phyloP scores from a whole-genome alignment of 495 filamentous ascomycete species.

The Umbilicaria muhlenbergii region DNA sequence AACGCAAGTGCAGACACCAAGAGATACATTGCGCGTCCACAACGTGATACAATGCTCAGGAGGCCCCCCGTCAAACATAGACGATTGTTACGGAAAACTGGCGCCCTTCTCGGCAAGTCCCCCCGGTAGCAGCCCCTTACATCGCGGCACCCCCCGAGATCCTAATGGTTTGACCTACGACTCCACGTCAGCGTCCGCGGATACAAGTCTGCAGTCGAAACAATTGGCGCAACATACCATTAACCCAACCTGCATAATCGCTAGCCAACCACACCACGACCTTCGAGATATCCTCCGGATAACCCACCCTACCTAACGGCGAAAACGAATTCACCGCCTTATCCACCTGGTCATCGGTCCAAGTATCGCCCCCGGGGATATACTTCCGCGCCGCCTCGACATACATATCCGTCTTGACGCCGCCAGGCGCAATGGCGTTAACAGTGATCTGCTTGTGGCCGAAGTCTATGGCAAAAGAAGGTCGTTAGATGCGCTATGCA shows the following conservation, averaged over 20 bases:
- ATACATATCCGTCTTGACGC: slow-evolving; percentile 59
- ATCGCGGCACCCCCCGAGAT: slow-evolving; percentile 12
- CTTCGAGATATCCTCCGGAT: slow-evolving; percentile 48
- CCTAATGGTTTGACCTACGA: slow-evolving; percentile 10
- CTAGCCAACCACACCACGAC: slow-evolving; percentile 49
- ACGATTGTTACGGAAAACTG: too few relatives aligned
- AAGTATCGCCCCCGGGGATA: slow-evolving; percentile 36
- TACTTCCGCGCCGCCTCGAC: slow-evolving; percentile 48
- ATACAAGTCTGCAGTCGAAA: background rate
- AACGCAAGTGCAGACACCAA: too few relatives aligned
- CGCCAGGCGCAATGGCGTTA: slow-evolving; percentile 50
- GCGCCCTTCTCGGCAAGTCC: background rate
- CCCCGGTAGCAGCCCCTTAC: background rate
- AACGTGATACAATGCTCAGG: too few relatives aligned
- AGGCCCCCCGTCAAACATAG: too few relatives aligned
- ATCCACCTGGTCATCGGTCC: slow-evolving; percentile 17
- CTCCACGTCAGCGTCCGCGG: background rate
- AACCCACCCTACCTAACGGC: slow-evolving; percentile 42
- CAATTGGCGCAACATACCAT: slow-evolving; percentile 32
- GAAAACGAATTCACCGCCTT: slow-evolving; percentile 35
- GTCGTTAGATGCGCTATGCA: too few relatives aligned
- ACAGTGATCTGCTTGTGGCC: slow-evolving; percentile 42
- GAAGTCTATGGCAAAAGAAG: slow-evolving; percentile 17
- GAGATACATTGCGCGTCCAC: too few relatives aligned
- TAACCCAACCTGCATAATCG: slow-evolving; percentile 51